Base-by-base conservation (phyloP, 2,329 filamentous ascomycete genomes). In the Pseudogymnoascus sp. region DNA sequence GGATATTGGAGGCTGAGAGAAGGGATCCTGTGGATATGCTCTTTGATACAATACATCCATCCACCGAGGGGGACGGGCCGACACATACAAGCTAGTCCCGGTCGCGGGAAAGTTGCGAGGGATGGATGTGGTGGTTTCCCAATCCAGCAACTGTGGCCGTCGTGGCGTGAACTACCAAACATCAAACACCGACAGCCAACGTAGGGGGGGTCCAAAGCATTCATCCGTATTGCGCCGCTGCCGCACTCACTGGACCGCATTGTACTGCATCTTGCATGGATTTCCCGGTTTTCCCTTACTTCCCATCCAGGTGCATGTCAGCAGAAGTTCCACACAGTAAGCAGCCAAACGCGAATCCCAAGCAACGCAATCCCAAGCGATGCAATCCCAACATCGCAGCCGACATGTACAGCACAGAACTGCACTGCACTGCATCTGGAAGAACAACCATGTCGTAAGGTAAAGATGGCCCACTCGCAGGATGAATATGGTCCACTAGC, bases 341-440 rank as follows among this genome's bases (percentile, higher is more conserved):
- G 26, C 26, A 54, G 4, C 47, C 10, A 29, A 54, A 31, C 15
- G 33, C 47, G 47, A 33, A 33, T 31, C 44, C 44, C 44, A 50
- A 50, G 44, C 13, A 31, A 21, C 21, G 21, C 21, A 33, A 33
- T 31, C 44, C 44, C 44, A 50, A 50, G 44, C 13, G 17, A 50
- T 54, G 47, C 26, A 54, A 26, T 54, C 47, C 26, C 47, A 54
- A 54, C 47, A 54, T 54, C 47, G 47, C n/a, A 33, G 26, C 47
- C 47, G 33, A 33, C n/a, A 17, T n/a, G 11, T 33, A 54, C 11
- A 44, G 40, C 10, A 11, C 40, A 24, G 40, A 17, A 44, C 47
- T 33, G 26, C 47, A 33, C n/a, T 5, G n/a, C 47, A 54, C 47
- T 54, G 29, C 47, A 17, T 54, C 15, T 54, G 47, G 47, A 54